A percentile compares a stretch with the other conserved stretches of the same genome.
Evolutionary conservation across 805 yeast species (phyloP).

Genomic region (Nakazawaea populi): DNA sequence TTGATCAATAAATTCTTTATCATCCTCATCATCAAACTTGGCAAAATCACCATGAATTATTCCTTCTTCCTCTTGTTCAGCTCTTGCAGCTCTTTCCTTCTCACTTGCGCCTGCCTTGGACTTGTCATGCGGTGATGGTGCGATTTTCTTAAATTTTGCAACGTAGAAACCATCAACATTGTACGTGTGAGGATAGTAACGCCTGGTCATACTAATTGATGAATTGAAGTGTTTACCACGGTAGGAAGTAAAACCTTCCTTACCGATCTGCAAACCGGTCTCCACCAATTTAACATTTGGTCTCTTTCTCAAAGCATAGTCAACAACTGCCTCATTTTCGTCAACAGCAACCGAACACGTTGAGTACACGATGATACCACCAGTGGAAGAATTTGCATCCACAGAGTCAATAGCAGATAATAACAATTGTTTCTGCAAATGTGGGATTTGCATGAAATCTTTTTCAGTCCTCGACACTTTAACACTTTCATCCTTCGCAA

Average conservation of each 20-base stretch:
- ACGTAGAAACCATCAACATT: conserved; percentile 98
- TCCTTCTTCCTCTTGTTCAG: conserved; percentile 76
- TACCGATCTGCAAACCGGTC: conserved; percentile 88
- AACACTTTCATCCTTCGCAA: conserved; percentile 93
- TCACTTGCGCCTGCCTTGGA: conserved; percentile 86
- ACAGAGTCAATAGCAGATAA: conserved; percentile 96
- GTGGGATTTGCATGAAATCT: conserved; percentile 95
- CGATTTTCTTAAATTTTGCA: conserved; percentile 91
- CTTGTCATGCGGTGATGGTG: conserved; percentile 78
- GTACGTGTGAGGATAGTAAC: conserved; percentile 97
- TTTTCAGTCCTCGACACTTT: conserved; percentile 91
- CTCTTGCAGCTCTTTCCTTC: conserved; percentile 75
- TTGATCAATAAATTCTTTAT: conserved; percentile 63
- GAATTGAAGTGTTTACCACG: conserved; percentile 90
- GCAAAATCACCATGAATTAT: conserved; percentile 85
- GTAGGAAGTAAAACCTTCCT: conserved; percentile 89
- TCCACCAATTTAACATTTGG: conserved; percentile 95
- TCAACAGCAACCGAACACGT: conserved; percentile 98
- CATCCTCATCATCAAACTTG: conserved; percentile 70
- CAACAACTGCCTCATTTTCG: conserved; percentile 98
- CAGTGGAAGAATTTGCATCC: conserved; percentile 85
- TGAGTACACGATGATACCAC: conserved; percentile 93
- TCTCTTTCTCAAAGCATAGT: conserved; percentile 91
- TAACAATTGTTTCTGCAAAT: conserved; percentile 88
- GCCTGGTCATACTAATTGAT: conserved; percentile 72